Evolutionary conservation across 2,329 filamentous ascomycete genomes (phyloP).

Genomic region (Penicillium sp.): DNA sequence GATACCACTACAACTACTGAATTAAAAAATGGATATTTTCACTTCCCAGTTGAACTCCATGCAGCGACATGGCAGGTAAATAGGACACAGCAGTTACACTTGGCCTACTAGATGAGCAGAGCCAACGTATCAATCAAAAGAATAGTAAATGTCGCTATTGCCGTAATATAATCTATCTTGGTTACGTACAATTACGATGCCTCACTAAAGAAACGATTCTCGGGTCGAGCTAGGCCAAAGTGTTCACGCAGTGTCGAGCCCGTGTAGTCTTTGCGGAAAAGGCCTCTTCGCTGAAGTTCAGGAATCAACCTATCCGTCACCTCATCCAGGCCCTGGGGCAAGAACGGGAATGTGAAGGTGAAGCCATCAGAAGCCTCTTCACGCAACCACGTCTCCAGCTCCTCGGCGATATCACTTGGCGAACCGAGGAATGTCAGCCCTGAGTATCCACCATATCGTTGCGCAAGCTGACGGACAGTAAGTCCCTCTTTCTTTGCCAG

Average conservation of each 20-base stretch:
- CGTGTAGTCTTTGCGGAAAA: conserved; percentile 54
- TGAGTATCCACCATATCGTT: conserved; percentile 50
- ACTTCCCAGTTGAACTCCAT: background rate
- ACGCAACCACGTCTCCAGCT: conserved; percentile 48
- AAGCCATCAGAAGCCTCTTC: conserved; percentile 54
- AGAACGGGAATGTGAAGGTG: conserved; percentile 50
- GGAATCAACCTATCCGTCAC: conserved; percentile 49
- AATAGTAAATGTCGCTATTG: background rate
- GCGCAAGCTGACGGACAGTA: conserved; percentile 53
- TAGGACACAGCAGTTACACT: background rate
- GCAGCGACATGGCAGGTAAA: background rate
- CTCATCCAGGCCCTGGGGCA: conserved; percentile 53
- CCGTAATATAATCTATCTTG: background rate
- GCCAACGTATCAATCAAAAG: background rate
- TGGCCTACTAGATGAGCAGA: background rate
- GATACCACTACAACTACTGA: background rate
- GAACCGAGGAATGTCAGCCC: conserved; percentile 55
- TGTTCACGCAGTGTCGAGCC: conserved; percentile 55
- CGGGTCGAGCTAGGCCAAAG: conserved; percentile 51
- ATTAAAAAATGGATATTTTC: background rate
- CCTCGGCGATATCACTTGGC: conserved; percentile 50
- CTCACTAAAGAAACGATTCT: conserved; percentile 39
- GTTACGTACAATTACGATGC: background rate
- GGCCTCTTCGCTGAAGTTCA: conserved; percentile 51
- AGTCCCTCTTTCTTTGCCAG: conserved; percentile 48